Percentiles rank a stretch among this genome's conserved stretches.
Conservation (phyloP, 1,139 yeast species). For the Yamadazyma sp. region DNA sequence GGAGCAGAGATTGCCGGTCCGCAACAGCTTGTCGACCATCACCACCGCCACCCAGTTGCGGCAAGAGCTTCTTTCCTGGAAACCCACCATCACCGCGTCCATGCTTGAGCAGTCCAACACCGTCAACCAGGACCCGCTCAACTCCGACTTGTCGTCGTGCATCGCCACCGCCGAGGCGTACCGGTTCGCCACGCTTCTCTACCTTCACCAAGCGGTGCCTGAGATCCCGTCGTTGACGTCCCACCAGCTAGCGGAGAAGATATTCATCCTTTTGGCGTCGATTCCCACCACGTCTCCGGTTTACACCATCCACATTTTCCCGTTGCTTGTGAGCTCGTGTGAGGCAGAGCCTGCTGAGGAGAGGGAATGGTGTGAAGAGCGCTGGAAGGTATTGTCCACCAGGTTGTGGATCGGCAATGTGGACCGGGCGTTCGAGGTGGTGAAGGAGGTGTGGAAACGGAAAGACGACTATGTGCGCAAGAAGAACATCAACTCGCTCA, state of each 20-base stretch:
- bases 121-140: conserved; percentile 16
- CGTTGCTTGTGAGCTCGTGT: conserved; percentile 62
- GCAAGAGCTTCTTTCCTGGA: conserved; percentile 55
- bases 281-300: conserved; percentile 62
- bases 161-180: conserved; percentile 72
- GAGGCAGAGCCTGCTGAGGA: conserved; percentile 61
- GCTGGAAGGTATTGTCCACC: conserved; percentile 57
- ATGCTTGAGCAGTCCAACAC: conserved; percentile 30
- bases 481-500: conserved; percentile 16
- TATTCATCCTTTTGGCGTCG: conserved; percentile 58
- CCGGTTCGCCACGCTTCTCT: conserved; percentile 55
- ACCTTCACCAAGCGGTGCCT: conserved; percentile 69
- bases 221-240: conserved; percentile 59
- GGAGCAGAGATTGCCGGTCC: conserved; percentile 12
- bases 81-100: conserved; percentile 42
- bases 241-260: conserved; percentile 58
- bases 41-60: conserved; percentile 57
- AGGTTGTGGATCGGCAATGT: conserved; percentile 66
- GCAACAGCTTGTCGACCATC: conserved; percentile 47
- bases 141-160: conserved; percentile 59
- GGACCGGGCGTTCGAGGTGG: conserved; percentile 66
- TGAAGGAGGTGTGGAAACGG: conserved; percentile 67
- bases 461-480: conserved; percentile 44
- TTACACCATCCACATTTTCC: conserved; percentile 60
- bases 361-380: conserved; percentile 58